Conservation (phyloP, 257 asterid species). For the Solanum phureja region DNA sequence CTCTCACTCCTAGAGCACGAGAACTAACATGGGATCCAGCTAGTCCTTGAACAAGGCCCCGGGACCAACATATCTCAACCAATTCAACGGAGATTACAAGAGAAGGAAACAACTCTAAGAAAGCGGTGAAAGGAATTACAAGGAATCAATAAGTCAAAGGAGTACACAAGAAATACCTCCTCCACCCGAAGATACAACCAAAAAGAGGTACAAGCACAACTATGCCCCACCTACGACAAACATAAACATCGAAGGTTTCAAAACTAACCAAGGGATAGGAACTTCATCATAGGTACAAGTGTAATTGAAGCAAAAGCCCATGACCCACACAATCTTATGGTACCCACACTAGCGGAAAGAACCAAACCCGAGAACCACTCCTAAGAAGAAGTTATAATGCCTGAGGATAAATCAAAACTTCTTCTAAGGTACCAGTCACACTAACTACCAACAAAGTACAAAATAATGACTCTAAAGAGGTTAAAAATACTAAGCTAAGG, state of each 20-base stretch:
- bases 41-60: background rate
- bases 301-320: background rate
- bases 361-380: background rate
- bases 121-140: background rate
- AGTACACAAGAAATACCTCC: background rate
- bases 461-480: too few species aligned
- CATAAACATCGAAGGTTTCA: background rate
- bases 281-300: background rate
- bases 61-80: background rate
- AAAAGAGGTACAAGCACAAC: background rate
- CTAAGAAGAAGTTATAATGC: background rate
- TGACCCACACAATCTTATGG: too few species aligned
- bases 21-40: background rate
- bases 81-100: background rate
- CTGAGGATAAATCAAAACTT: background rate
- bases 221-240: background rate
- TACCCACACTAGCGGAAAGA: background rate
- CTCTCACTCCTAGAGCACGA: background rate
- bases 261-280: background rate
- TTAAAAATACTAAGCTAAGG: too few species aligned
- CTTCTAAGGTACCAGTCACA: background rate
- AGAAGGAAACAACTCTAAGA: background rate
- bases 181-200: background rate
- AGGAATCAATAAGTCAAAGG: too few species aligned
- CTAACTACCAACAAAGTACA: background rate